Evolutionary conservation across 225 moss, liverwort and hornwort species (phyloP).

Genomic region (Marchantia polymorpha): DNA sequence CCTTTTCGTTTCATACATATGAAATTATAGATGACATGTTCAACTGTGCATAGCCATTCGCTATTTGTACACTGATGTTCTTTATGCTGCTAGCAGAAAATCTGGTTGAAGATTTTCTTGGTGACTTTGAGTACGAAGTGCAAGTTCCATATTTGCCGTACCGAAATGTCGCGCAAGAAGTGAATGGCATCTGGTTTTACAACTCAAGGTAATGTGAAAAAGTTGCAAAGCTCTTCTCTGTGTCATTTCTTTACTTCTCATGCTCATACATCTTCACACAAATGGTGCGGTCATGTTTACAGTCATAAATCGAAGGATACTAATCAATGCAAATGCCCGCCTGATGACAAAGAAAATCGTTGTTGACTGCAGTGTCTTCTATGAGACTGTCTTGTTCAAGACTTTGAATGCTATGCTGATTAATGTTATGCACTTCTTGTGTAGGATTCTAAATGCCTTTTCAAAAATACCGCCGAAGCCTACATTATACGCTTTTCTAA

Average conservation of each 20-base stretch:
- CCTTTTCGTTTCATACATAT: background rate
- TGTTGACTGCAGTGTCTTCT: no score
- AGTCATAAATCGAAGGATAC: no score
- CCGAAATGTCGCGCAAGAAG: constrained; percentile 86
- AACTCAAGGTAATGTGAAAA: constrained; percentile 91
- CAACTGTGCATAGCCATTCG: background rate
- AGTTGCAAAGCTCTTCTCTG: constrained; percentile 84
- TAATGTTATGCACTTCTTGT: no score
- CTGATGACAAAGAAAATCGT: no score
- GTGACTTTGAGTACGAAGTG: constrained; percentile 96
- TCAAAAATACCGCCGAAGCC: constrained; percentile 79
- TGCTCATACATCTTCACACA: background rate
- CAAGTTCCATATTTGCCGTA: constrained; percentile 94
- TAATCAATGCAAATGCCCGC: no score
- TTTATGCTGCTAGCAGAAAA: constrained; percentile 57
- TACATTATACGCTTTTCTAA: constrained; percentile 60
- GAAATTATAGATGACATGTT: background rate
- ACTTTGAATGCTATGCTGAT: no score
- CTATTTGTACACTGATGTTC: background rate
- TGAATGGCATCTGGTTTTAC: no score
- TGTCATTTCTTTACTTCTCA: background rate
- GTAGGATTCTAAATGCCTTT: constrained; percentile 68
- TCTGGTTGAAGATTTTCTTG: constrained; percentile 87
- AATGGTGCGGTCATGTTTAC: background rate
- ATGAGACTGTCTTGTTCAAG: no score